phyloP scores from a whole-genome alignment of 495 filamentous ascomycete species.

The Daldinia childiae region DNA sequence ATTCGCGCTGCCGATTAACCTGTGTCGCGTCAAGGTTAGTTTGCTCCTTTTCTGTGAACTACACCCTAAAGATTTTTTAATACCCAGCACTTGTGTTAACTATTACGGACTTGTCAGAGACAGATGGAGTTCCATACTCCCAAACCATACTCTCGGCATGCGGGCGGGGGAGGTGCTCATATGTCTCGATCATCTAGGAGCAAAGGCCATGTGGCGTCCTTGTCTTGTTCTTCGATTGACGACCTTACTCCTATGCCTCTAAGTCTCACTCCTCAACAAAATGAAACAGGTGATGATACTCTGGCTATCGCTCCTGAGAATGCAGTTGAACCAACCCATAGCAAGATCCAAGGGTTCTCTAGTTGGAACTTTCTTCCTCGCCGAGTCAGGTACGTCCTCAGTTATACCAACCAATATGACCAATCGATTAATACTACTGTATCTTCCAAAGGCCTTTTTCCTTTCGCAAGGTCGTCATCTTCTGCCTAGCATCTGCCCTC shows the following conservation, averaged over 20 bases:
- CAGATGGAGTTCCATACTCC: constrained; percentile 26
- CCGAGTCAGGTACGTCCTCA: constrained; percentile 27
- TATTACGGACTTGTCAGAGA: not conserved
- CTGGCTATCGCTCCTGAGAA: constrained; percentile 3
- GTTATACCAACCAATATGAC: not conserved
- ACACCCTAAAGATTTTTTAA: not conserved
- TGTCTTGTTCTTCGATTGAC: constrained; percentile 36
- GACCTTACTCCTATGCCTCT: constrained; percentile 25
- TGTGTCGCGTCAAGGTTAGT: not conserved
- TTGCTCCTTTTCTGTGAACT: not conserved
- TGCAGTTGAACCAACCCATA: constrained; percentile 8
- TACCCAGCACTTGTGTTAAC: not conserved
- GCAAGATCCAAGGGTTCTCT: constrained; percentile 3
- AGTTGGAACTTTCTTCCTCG: constrained; percentile 20
- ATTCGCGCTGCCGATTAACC: not conserved
- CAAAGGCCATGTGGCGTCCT: constrained; percentile 26
- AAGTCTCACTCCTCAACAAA: constrained; percentile 1
- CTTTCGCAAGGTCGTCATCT: constrained; percentile 29
- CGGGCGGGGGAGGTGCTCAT: constrained; percentile 17
- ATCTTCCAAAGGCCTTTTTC: constrained; percentile 34
- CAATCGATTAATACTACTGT: constrained; percentile 40
- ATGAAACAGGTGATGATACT: constrained; percentile 9
- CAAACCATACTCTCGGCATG: constrained; percentile 32
- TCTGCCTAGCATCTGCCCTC: constrained; percentile 28
- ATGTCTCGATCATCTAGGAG: constrained; percentile 15